phyloP scores from a whole-genome alignment of 2,329 filamentous ascomycete genomes.

The Ascochyta pisi region DNA sequence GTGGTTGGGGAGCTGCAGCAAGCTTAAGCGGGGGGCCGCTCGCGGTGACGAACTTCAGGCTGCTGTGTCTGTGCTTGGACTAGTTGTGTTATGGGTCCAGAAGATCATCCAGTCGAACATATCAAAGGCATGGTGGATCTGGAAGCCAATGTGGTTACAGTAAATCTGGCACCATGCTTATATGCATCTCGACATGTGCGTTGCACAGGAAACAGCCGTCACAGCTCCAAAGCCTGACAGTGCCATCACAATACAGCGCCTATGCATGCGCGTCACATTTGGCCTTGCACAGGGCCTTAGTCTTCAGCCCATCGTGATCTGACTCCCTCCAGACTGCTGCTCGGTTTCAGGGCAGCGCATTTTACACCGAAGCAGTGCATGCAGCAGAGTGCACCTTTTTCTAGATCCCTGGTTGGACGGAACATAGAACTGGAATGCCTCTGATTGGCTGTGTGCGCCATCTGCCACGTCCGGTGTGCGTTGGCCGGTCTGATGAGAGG shows the following conservation, averaged over 20 bases:
- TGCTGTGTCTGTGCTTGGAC: not conserved
- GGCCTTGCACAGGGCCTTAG: constrained; percentile 11
- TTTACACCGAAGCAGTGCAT: constrained; percentile 1
- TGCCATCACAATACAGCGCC: constrained; percentile 14
- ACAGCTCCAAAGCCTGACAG: constrained; percentile 7
- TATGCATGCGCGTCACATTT: constrained; percentile 14
- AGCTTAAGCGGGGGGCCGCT: constrained; percentile 31
- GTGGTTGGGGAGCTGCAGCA: constrained; percentile 36
- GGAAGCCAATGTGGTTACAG: not conserved
- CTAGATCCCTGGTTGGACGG: not conserved
- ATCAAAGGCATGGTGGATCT: not conserved
- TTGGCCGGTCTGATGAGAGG: constrained; percentile 32
- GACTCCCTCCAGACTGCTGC: not conserved
- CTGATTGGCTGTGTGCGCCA: constrained; percentile 31
- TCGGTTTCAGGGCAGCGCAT: constrained; percentile 12
- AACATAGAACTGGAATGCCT: not conserved
- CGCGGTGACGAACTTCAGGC: constrained; percentile 11
- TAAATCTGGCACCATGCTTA: constrained; percentile 29
- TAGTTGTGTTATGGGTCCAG: not conserved
- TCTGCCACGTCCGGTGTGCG: constrained; percentile 32
- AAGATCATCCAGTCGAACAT: not conserved
- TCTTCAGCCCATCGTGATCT: constrained; percentile 4
- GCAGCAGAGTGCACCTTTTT: not conserved
- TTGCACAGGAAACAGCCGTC: constrained; percentile 30
- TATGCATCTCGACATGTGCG: constrained; percentile 32